Base-by-base conservation (phyloP, 768 basidiomycete genomes). In the Mycena alexandri region DNA sequence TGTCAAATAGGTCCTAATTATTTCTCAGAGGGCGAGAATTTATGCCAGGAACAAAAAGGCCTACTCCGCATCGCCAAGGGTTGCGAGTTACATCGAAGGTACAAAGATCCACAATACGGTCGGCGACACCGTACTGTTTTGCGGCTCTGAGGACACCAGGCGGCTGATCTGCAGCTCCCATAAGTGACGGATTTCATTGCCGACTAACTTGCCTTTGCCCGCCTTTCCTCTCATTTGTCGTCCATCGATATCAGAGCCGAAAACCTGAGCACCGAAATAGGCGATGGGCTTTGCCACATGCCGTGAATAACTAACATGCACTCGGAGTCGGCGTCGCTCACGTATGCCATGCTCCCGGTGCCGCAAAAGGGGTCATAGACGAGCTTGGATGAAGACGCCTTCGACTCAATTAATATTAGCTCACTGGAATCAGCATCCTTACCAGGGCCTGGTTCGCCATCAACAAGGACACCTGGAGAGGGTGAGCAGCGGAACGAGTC, bases 381-480 rank as follows among this genome's bases (percentile, higher is more conserved):
- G 24, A 97, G 78, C 76, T 92, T 97, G 22, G 95, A 95, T n/a
- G 93, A 90, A 12, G 89, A 85, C 0, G 96, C 93, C 93, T 96
- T 60, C 13, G 11, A 17, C 47, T 16, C 9, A n/a, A 29, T 64
- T 38, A 61, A 19, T 50, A 33, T 9, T 34, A 19, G 52, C 11
- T 61, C 21, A 44, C 46, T 25, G 14, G 22, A 57, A 33, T 14
- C n/a, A 24, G 56, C n/a, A n/a, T 16, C 61, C 83, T 54, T 69
- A 93, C 95, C 79, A 97, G 80, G 0, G 96, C 90, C 78, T 99
- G 98, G 72, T 97, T 97, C 11, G 96, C 95, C 96, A 99, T 99
- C 29, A 99, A 79, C 50, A 99, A 81, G 2, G 95, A 96, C 53
- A 98, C 91, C 61, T 66, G 24, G 14, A 46, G 24, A 16, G 42